Evolutionary conservation across 305 asterid genomes (phyloP).

Genomic region (Fraxinus ornus): DNA sequence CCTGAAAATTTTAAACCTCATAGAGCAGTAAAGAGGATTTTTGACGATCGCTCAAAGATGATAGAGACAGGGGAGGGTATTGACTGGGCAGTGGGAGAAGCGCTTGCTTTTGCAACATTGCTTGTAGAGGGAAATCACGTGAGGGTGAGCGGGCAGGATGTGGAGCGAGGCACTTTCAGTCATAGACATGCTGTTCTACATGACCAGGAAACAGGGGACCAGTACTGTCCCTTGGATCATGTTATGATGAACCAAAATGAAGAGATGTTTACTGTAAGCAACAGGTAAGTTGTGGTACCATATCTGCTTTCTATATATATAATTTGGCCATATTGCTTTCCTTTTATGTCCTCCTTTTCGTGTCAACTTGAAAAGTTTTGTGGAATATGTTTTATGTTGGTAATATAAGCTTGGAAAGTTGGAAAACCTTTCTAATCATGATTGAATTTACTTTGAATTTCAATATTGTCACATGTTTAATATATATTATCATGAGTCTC

Average conservation of each 20-base stretch:
- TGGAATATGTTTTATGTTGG: not conserved
- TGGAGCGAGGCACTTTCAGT: slow-evolving; percentile 95
- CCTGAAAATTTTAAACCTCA: slow-evolving; percentile 83
- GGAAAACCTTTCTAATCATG: not conserved
- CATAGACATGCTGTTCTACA: slow-evolving; percentile 88
- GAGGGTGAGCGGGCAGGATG: slow-evolving; percentile 96
- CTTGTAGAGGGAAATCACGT: slow-evolving; percentile 95
- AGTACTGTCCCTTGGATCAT: slow-evolving; percentile 86
- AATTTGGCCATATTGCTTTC: slow-evolving; percentile 10
- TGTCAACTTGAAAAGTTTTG: not conserved
- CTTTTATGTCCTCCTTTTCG: slow-evolving; percentile 9
- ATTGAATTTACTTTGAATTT: not conserved
- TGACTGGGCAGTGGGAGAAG: slow-evolving; percentile 96
- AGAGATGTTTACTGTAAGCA: slow-evolving; percentile 95
- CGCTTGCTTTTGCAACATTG: slow-evolving; percentile 78
- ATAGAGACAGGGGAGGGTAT: slow-evolving; percentile 89
- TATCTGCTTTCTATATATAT: slow-evolving; percentile 11
- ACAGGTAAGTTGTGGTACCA: slow-evolving; percentile 51
- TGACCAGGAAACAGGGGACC: slow-evolving; percentile 81
- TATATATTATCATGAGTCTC: not conserved
- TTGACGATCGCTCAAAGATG: slow-evolving; percentile 88
- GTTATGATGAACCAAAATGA: slow-evolving; percentile 75
- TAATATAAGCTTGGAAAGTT: slow-evolving; percentile 4
- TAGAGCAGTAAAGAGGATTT: slow-evolving; percentile 76
- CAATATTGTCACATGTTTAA: not conserved